Percentiles rank a stretch among this genome's conserved stretches.
These are phyloP conservation scores for Dendrobium catenatum DNA, from an alignment of 106 monocot genomes.

Conservation along the genomic window DNA sequence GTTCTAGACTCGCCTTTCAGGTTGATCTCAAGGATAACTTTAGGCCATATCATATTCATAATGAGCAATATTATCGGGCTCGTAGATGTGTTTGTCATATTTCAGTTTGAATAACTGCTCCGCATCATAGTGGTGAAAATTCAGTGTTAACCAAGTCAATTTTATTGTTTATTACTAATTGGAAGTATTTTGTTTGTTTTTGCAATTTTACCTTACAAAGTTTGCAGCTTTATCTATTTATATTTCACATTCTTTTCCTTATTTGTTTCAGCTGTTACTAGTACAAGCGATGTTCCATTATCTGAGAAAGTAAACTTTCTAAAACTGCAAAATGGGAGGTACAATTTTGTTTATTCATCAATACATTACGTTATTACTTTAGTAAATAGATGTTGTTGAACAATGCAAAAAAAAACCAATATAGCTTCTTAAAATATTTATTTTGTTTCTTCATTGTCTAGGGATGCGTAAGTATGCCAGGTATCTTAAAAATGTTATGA, in stretches of 20 bases:
- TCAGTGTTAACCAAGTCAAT: background rate
- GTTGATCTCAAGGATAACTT: conserved; percentile 19
- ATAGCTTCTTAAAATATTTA: background rate
- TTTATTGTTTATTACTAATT: background rate
- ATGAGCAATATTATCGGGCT: background rate
- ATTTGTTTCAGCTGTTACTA: conserved; percentile 38
- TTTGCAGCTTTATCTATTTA: background rate
- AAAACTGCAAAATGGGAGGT: conserved; percentile 99
- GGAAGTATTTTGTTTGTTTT: background rate
- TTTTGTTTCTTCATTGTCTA: background rate
- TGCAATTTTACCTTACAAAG: background rate
- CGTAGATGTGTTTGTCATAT: background rate
- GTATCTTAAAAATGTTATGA: background rate
- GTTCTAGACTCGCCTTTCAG: conserved; percentile 50
- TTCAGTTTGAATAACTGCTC: background rate
- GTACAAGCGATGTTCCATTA: conserved; percentile 38
- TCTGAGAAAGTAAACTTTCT: conserved; percentile 72
- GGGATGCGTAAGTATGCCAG: background rate
- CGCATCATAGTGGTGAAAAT: background rate
- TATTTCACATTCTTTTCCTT: background rate
- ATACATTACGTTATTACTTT: background rate
- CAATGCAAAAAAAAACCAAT: background rate
- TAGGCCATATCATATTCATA: background rate
- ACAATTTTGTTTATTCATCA: conserved; percentile 9
- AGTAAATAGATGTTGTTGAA: background rate